Evolutionary conservation across 23 red algal genomes (phyloP).

Genomic region (Agarophyton chilense): DNA sequence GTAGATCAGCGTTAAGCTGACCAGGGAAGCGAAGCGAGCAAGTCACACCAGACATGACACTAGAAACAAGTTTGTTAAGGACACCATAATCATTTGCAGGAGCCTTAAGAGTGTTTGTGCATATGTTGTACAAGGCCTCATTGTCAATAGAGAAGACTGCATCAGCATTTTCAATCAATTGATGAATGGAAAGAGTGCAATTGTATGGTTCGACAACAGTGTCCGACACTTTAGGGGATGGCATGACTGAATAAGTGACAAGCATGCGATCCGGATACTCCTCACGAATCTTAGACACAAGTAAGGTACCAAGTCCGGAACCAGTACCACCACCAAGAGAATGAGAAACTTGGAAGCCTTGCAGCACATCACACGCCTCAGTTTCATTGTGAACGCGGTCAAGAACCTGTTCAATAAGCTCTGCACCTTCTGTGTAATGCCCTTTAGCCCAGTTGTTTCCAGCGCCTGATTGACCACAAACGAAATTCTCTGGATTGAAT

Average conservation of each 20-base stretch:
- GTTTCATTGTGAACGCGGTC: conserved; percentile 93
- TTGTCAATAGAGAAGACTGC: conserved; percentile 99
- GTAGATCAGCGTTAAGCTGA: conserved; percentile 96
- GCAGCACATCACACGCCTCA: conserved; percentile 96
- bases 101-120: conserved; percentile 84
- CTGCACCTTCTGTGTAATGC: conserved; percentile 99
- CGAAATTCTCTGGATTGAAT: conserved; percentile 96
- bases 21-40: conserved; percentile 99
- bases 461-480: conserved; percentile 85
- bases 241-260: conserved; percentile 97
- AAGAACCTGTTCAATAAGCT: conserved; percentile 89
- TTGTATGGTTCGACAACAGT: conserved; percentile 99
- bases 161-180: conserved; percentile 98
- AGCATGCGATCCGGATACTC: conserved; percentile 99
- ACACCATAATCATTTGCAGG: conserved; percentile 68
- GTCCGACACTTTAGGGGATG: conserved; percentile 96
- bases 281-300: conserved; percentile 98
- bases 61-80: conserved; percentile 92
- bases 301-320: conserved; percentile 96
- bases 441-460: conserved; percentile 99
- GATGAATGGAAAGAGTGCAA: conserved; percentile 94
- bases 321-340: conserved; percentile 98
- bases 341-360: conserved; percentile 99
- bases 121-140: conserved; percentile 98
- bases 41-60: conserved; percentile 97